Base-by-base conservation (phyloP, 75 land plant species). In the Pinus tabuliformis region DNA sequence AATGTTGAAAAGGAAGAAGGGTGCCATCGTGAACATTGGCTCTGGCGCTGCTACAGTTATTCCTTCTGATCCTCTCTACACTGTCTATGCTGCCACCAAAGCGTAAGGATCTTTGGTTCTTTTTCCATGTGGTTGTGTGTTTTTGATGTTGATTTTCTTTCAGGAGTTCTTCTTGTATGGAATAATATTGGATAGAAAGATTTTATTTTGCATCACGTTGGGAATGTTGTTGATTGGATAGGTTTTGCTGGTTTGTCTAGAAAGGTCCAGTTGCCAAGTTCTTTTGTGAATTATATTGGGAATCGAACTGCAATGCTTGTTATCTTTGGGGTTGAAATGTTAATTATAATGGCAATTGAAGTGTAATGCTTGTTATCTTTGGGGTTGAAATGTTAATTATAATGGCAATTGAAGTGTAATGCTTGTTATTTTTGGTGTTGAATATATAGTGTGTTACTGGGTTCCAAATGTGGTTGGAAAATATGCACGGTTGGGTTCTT, bases 51-150 rank as follows among this genome's bases (percentile, higher is more conserved):
- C 92, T 12, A 76, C 79, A 61, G 86, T 89, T n/a, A 63, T 97
- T 42, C 96, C 98, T 18, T 89, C 98, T 0, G 87, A 91, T 77
- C 99, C 99, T 65, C 91, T 97, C 20, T 95, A 91, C 65, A 75
- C 91, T 9, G 81, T 97, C 59, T 97, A 97, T 82, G 94, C 94
- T 45, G 99, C 94, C 54, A 89, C 94, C 30, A 97, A 97, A 86
- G 92, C 92, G 98, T 97, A 82, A 79, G 92, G 61, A 45, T 39
- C 64, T 45, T 39, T 36, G 33, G 65, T 26, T 21, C 37, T 65
- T 77, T 63, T 60, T 21, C 28, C 73, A 61, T n/a, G 16, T 72
- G 4, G 70, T 17, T n/a, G n/a, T 56, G 1, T 58, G 16, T 59
- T 62, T 52, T 4, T 13, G 42, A 15, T 49, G 49, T 56, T 22